Evolutionary conservation across 2,329 filamentous ascomycete species (phyloP), one percentile per base, ranked within the genome.

Genomic region (Pseudogymnoascus sp.): DNA sequence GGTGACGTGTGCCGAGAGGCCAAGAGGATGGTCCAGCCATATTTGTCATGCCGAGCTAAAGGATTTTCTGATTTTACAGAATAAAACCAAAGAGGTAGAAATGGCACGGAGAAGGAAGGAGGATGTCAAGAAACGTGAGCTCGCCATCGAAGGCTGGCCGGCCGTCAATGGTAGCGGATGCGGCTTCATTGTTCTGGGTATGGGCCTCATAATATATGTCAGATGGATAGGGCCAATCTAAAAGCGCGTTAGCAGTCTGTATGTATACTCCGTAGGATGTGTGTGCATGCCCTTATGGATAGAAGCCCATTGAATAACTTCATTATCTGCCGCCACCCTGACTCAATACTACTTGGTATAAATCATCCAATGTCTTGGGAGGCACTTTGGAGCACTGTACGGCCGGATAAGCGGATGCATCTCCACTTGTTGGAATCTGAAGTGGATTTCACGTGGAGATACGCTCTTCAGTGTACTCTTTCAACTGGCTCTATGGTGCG

Each of bases 341-440:
- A 53, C 14, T 18, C 47, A 31, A 53, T 10, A 2, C 23, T 8
- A 7, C 31, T 2, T 11, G 2, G 28, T 50, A 50, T 50, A 12
- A 50, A 50, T 6, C 10, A n/a, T 18, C 2, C 25, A 53, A 53
- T 53, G 47, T 53, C 47, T 53, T 53, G 47, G 47, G 47, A 33
- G 47, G 47, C 47, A 53, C 31, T 53, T 11, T 31, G n/a, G 12
- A 53, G 47, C 4, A 11, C 14, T 53, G 47, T 25, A 6, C 10
- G n/a, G 47, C 47, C 47, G 47, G 47, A 18, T 53, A 53, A 53
- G 47, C 47, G 47, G 47, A 53, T 33, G 47, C 47, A 53, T 53
- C 47, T 53, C 47, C 47, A 53, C 47, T 53, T 53, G 47, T 16
- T 16, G 47, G 25, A 16, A 18, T 31, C 14, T 18, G 7, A 53